Conservation (phyloP, 78 protist species). For the Protostelium mycophagum region DNA sequence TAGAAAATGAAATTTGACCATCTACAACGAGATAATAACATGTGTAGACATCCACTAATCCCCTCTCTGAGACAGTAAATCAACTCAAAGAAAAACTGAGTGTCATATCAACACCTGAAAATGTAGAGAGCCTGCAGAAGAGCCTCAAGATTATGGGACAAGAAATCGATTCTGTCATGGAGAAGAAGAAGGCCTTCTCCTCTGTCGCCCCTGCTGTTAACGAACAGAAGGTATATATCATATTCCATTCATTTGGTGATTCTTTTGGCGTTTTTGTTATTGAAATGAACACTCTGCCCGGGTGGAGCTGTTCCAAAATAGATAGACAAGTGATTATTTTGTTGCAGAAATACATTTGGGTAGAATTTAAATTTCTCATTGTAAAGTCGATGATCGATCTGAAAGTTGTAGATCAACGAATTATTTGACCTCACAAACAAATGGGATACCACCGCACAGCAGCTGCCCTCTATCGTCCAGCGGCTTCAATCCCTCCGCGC, state of each 20-base stretch:
- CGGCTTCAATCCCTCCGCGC: slow-evolving; percentile 44
- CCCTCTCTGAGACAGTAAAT: neutral
- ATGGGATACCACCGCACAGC: slow-evolving; percentile 45
- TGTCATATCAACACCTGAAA: neutral
- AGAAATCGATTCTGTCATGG: neutral
- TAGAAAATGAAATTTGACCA: neutral
- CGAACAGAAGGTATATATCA: neutral
- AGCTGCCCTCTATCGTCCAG: slow-evolving; percentile 43
- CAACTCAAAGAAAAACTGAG: neutral
- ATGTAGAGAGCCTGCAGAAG: neutral
- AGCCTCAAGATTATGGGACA: neutral
- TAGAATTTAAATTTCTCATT: no score
- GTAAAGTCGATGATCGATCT: no score
- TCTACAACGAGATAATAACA: no score
- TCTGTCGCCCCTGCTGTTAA: neutral
- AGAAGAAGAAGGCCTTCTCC: neutral
- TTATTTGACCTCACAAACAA: slow-evolving; percentile 32
- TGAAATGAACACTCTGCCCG: no score
- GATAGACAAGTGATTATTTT: no score
- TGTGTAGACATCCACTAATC: neutral
- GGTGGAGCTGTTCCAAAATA: no score
- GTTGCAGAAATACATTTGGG: no score
- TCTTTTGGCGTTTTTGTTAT: no score
- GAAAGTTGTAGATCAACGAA: slow-evolving; percentile 22
- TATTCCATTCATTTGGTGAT: no score